These are phyloP conservation scores for Colletotrichum cordylinicola DNA, from an alignment of 2,329 filamentous ascomycete genomes.

Conservation along the genomic window DNA sequence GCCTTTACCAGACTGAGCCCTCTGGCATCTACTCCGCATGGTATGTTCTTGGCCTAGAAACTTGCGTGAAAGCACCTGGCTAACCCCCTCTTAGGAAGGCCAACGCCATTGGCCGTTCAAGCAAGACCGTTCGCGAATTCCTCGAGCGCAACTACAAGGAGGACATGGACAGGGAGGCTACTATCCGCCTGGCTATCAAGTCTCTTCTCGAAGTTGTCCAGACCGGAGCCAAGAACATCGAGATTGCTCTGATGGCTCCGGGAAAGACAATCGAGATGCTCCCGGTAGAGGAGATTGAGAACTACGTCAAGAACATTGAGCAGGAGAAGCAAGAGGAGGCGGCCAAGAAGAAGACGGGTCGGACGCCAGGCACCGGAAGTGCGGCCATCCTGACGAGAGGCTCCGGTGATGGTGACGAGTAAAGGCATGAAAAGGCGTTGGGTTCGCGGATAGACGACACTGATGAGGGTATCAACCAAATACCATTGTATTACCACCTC, in stretches of 20 bases:
- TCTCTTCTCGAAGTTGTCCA: constrained; percentile 97
- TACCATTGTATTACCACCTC: constrained; percentile 43
- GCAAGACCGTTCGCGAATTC: constrained; percentile 99
- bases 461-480: constrained; percentile 24
- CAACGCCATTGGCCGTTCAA: constrained; percentile 96
- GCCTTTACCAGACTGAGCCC: constrained; percentile 98
- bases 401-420: constrained; percentile 38
- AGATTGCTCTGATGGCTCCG: constrained; percentile 97
- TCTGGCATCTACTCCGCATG: constrained; percentile 99
- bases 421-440: constrained; percentile 21
- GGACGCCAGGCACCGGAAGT: constrained; percentile 71
- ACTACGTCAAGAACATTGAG: constrained; percentile 98
- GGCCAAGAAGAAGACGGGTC: constrained; percentile 91
- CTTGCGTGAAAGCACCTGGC: not conserved
- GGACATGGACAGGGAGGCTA: constrained; percentile 94
- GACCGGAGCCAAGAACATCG: constrained; percentile 99
- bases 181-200: constrained; percentile 97
- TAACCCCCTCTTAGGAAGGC: constrained; percentile 76
- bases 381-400: constrained; percentile 77
- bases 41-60: constrained; percentile 49
- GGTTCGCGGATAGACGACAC: constrained; percentile 20
- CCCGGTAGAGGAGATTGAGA: constrained; percentile 93
- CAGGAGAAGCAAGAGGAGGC: constrained; percentile 99
- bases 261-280: constrained; percentile 93
- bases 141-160: constrained; percentile 99